Evolutionary conservation across 2,329 filamentous ascomycete species (phyloP), one percentile per base, ranked within the genome.

Genomic region (Dryadomyces quercus-mongolicae): DNA sequence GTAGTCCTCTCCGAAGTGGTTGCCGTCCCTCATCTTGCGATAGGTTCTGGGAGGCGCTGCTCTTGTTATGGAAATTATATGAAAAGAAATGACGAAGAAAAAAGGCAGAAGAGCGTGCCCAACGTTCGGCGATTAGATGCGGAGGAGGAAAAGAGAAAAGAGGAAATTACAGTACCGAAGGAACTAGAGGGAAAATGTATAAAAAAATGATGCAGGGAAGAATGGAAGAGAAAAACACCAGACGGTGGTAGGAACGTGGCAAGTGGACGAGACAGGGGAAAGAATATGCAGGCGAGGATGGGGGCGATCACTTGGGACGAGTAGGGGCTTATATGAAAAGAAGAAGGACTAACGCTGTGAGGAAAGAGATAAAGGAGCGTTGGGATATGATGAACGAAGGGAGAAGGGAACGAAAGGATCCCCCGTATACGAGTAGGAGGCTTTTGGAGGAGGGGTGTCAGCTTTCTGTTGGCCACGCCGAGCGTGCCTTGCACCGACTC

Each of bases 1-100:
- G 48, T 54, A 60, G 15, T 59, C 53, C 44, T 60, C 58, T 34
- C 54, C 52, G 51, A 45, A 59, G 36, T 52, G 56, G 44, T 34
- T 49, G 25, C 25, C 25, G 25, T 31, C 4, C 25, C 25, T 4
- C 15, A 48, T 55, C 34, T 55, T 25, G 56, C 56, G 56, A 60
- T 58, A 2, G 38, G 18, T 20, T 18, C 8, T 18, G 9, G n/a
- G n/a, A 10, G 22, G 45, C n/a, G n/a, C n/a, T n/a, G n/a, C n/a
- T n/a, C n/a, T n/a, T n/a, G n/a, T n/a, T n/a, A n/a, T n/a, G n/a
- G n/a, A n/a, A n/a, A n/a, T n/a, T n/a, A n/a, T n/a, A n/a, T n/a
- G 45, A 48, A 3, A 15, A 25, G 15, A 48, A 31, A 31, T 31
- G 25, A 31, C 4, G 8, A 8, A 31, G 25, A 31, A 31, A 31